Evolutionary conservation across 306 rosid genomes (phyloP), one percentile per base, ranked within the genome.

Genomic region (Coriaria nepalensis): DNA sequence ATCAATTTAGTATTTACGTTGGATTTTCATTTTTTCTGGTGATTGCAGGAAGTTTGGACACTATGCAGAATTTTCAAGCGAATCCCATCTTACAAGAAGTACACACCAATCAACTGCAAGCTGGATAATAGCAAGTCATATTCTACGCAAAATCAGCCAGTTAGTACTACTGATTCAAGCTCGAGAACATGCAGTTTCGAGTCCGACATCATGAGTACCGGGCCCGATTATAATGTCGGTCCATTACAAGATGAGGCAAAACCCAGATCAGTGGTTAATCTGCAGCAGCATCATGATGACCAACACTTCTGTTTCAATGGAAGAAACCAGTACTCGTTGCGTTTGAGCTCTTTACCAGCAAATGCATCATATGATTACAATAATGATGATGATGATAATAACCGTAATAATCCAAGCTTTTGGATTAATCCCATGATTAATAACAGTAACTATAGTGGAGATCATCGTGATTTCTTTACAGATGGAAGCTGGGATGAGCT

Each of bases 31-130:
- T 11, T 56, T 35, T 20, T 10, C 11, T 47, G 34, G 29, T 9
- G 33, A 50, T 68, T 59, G 60, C 83, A 87, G 96, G 96, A 87
- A 68, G 94, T 87, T 38, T 87, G 94, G 96, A 87, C 94, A 20
- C 73, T 87, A 0, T 87, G 96, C 73, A 44, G 87, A 59, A 83
- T 87, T 57, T 80, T 87, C 70, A 83, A 80, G 69, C 47, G 96
- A 56, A 59, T 76, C 52, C 71, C 83, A 59, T 51, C 93, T 6
- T 55, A 75, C 61, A 87, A 66, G 37, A 83, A 76, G 54, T 74
- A 61, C 63, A 47, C 71, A 34, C 73, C 83, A 60, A 54, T 6
- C 7, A 2, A 36, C 40, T 57, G 57, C 69, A 57, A 64, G 73
- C 29, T 20, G 29, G 29, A 20, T 20, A 20, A 3, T 20, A 20